Conservation (phyloP, 225 moss, liverwort and hornwort species). For the Straminergon stramineum region DNA sequence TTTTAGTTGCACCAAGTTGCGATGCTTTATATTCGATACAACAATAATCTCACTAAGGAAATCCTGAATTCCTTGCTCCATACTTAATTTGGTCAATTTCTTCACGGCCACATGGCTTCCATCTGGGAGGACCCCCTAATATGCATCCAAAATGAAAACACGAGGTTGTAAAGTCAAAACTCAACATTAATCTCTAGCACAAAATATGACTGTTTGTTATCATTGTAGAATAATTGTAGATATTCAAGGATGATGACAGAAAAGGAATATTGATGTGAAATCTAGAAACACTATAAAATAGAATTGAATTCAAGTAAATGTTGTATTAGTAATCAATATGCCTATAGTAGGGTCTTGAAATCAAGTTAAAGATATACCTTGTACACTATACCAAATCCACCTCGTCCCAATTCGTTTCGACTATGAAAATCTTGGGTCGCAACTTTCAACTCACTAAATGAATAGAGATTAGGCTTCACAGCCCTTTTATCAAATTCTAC, state of each 20-base stretch:
- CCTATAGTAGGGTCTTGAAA: neutral
- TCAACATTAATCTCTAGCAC: accelerated
- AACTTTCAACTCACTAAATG: neutral
- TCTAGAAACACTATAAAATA: too few species aligned
- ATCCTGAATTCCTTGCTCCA: neutral
- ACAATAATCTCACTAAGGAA: neutral
- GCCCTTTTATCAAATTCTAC: neutral
- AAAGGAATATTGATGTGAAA: too few species aligned
- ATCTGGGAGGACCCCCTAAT: neutral
- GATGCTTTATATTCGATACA: neutral
- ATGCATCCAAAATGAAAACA: neutral
- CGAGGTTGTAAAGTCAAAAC: neutral
- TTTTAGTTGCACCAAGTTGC: neutral
- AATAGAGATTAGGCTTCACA: neutral
- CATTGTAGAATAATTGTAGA: neutral
- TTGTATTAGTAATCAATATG: too few species aligned
- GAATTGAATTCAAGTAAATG: too few species aligned
- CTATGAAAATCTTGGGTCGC: neutral
- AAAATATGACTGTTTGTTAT: neutral
- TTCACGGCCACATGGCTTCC: neutral
- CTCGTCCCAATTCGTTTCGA: neutral
- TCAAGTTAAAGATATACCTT: neutral
- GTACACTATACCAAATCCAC: neutral
- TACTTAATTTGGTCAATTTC: neutral
- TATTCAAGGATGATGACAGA: neutral